Percentiles rank a stretch among this genome's conserved stretches.
These are phyloP conservation scores for Platanthera zijinensis DNA, from an alignment of 106 monocot species.

Conservation along the genomic window DNA sequence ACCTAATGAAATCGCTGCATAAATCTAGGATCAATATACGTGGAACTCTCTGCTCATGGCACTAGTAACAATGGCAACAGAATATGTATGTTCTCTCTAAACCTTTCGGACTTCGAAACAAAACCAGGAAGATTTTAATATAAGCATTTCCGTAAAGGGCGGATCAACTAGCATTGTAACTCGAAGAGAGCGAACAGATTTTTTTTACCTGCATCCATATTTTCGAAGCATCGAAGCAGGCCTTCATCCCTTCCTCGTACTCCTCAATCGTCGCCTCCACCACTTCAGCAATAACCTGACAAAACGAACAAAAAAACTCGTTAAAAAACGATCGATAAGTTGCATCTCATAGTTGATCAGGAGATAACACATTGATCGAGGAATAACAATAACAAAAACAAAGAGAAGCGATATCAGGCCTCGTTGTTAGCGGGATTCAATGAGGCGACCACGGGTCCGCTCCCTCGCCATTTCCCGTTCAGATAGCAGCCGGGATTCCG, in stretches of 20 bases:
- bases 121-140: neutral
- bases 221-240: constrained; percentile 70
- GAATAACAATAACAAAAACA: neutral
- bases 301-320: neutral
- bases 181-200: neutral
- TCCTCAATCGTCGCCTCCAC: constrained; percentile 67
- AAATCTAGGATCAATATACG: neutral
- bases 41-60: neutral
- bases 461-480: constrained; percentile 57
- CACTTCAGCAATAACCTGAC: constrained; percentile 84
- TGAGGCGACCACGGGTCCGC: constrained; percentile 55
- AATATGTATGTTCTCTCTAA: neutral
- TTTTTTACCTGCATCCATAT: constrained; percentile 82
- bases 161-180: neutral
- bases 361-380: neutral
- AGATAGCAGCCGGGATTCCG: constrained; percentile 75
- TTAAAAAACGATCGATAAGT: neutral
- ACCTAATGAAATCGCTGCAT: neutral
- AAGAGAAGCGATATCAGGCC: constrained; percentile 16
- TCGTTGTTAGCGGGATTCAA: constrained; percentile 71
- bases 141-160: neutral
- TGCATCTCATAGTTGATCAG: neutral
- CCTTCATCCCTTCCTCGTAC: constrained; percentile 76
- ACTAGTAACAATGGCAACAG: neutral
- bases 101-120: neutral